Conservation (phyloP, 352 stramenopile species). For the Pythium insidiosum region DNA sequence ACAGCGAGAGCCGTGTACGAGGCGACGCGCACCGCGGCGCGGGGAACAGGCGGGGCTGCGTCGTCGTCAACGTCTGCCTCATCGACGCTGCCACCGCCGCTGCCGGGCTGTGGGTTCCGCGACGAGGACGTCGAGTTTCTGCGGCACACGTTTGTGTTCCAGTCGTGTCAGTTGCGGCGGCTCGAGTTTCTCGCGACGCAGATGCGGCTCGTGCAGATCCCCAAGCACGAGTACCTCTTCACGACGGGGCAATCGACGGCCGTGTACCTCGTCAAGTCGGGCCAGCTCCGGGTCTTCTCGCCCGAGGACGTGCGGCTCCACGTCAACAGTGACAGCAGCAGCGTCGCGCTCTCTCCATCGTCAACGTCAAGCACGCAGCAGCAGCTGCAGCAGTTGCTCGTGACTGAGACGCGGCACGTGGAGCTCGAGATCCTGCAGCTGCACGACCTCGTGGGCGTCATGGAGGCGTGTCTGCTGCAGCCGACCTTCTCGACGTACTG, state of each 20-base stretch:
- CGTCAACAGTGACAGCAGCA: background rate
- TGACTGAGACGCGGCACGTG: slow-evolving; percentile 24
- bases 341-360: background rate
- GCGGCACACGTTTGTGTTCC: slow-evolving; percentile 36
- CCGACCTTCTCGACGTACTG: slow-evolving; percentile 38
- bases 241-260: slow-evolving; percentile 32
- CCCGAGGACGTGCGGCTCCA: slow-evolving; percentile 14
- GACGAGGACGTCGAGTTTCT: slow-evolving; percentile 21
- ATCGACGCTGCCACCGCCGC: background rate
- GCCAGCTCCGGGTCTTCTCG: slow-evolving; percentile 35
- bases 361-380: background rate
- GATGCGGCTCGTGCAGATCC: slow-evolving; percentile 18
- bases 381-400: background rate
- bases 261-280: slow-evolving; percentile 33
- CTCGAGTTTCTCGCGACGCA: slow-evolving; percentile 42
- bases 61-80: slow-evolving; percentile 3
- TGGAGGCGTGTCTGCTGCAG: slow-evolving; percentile 28
- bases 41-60: no score
- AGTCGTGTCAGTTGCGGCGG: slow-evolving; percentile 20
- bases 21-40: background rate
- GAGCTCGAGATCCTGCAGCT: slow-evolving; percentile 50
- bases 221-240: slow-evolving; percentile 44
- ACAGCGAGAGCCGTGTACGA: no score
- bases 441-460: slow-evolving; percentile 32
- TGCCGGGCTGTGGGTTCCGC: slow-evolving; percentile 7